A percentile compares a stretch with the other conserved stretches of the same genome.
Evolutionary conservation across 352 stramenopile species (phyloP).

Genomic region (Phytopythium aichiense): DNA sequence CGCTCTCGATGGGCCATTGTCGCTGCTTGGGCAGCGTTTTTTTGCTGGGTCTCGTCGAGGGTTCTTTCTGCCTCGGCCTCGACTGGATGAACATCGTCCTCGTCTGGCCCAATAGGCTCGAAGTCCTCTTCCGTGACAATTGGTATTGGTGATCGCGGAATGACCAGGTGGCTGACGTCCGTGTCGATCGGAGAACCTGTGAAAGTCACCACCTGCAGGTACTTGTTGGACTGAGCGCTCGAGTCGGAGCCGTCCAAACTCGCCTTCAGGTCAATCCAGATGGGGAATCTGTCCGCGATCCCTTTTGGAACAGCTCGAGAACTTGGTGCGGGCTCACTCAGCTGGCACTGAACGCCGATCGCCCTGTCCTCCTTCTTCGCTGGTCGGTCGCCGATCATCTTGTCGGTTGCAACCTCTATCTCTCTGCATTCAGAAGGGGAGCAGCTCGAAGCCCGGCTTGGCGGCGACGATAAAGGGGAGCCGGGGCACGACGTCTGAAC

Average conservation of each 20-base stretch:
- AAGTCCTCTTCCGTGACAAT: neutral
- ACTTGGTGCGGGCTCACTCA: neutral
- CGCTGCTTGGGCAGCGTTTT: neutral
- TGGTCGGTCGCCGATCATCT: neutral
- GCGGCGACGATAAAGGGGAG: neutral
- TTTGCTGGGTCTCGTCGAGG: neutral
- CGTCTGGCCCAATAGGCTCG: neutral
- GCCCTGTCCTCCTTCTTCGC: neutral
- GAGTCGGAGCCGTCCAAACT: slow-evolving; percentile 1
- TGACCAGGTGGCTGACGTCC: neutral
- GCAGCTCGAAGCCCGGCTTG: neutral
- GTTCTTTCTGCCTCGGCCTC: neutral
- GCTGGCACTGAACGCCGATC: slow-evolving; percentile 3
- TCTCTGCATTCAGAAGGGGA: neutral
- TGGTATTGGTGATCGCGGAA: neutral
- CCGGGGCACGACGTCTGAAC: neutral
- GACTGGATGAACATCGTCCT: neutral
- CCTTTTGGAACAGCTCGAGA: neutral
- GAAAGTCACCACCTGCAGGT: slow-evolving; percentile 31
- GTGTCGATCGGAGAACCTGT: neutral
- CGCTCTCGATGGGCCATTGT: neutral
- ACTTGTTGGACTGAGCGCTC: slow-evolving; percentile 18
- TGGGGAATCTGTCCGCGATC: slow-evolving; percentile 29
- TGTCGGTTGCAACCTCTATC: neutral
- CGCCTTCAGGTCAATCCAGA: slow-evolving; percentile 29